Conservation (phyloP, 345 rosid species). For the Salix purpurea region DNA sequence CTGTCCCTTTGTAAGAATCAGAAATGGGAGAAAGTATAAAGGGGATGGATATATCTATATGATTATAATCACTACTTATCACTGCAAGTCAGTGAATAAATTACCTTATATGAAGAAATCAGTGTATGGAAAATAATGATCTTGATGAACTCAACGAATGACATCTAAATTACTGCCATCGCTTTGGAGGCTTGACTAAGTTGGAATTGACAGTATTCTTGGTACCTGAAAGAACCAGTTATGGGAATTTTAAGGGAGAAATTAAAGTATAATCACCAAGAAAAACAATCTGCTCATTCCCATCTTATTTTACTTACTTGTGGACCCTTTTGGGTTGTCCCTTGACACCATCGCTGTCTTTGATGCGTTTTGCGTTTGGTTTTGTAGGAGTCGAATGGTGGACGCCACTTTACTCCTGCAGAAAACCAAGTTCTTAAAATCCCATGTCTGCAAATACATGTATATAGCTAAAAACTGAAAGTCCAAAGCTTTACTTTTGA, state of each 20-base stretch:
- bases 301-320: conserved; percentile 30
- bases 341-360: conserved; percentile 6
- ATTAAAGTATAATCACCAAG: background rate
- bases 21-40: background rate
- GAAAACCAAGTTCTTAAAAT: background rate
- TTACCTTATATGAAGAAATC: background rate
- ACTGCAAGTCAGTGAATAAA: background rate
- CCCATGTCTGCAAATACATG: background rate
- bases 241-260: conserved; percentile 1
- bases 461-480: background rate
- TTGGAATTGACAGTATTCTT: conserved; percentile 29
- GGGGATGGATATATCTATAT: background rate
- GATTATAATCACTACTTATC: background rate
- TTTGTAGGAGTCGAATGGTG: conserved; percentile 28
- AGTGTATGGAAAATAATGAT: background rate
- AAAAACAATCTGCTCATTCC: background rate
- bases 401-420: conserved; percentile 27
- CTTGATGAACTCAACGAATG: background rate
- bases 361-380: conserved; percentile 24
- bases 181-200: conserved; percentile 38
- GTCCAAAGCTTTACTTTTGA: background rate
- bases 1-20: background rate
- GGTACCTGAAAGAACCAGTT: conserved; percentile 29
- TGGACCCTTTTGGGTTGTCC: conserved; percentile 25
- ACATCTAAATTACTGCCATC: conserved; percentile 37